phyloP scores from a whole-genome alignment of 768 basidiomycete genomes.

The Leccinum boreale region DNA sequence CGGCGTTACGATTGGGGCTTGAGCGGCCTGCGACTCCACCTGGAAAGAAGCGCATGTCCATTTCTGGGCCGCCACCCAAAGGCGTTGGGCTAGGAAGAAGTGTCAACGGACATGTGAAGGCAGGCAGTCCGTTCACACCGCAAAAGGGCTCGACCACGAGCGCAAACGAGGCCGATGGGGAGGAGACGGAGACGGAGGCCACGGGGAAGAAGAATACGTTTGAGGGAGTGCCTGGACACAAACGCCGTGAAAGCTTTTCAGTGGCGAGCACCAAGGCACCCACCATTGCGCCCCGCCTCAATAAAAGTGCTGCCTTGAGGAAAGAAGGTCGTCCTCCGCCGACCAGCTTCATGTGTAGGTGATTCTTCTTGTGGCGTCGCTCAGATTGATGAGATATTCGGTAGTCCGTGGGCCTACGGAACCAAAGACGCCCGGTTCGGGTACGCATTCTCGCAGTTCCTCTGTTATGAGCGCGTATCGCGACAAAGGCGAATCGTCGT shows the following conservation, averaged over 20 bases:
- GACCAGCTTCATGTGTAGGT: slow-evolving; percentile 69
- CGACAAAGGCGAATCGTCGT: slow-evolving; percentile 14
- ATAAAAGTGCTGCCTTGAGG: slow-evolving; percentile 42
- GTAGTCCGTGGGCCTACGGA: slow-evolving; percentile 47
- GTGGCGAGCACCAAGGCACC: slow-evolving; percentile 55
- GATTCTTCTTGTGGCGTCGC: too few species aligned
- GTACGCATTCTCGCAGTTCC: slow-evolving; percentile 38
- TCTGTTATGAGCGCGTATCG: slow-evolving; percentile 35
- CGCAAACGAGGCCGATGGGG: slow-evolving; percentile 29
- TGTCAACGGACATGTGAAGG: slow-evolving; percentile 5
- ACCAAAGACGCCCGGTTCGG: slow-evolving; percentile 40
- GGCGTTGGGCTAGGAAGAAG: background rate
- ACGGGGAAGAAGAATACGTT: slow-evolving; percentile 48
- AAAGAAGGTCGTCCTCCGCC: slow-evolving; percentile 52
- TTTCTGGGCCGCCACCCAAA: slow-evolving; percentile 19
- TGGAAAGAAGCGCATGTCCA: slow-evolving; percentile 37
- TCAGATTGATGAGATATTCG: slow-evolving; percentile 1
- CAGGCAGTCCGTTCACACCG: slow-evolving; percentile 7
- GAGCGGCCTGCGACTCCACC: slow-evolving; percentile 38
- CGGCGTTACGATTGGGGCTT: slow-evolving; percentile 62
- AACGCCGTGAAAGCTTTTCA: slow-evolving; percentile 68
- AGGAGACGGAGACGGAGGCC: slow-evolving; percentile 26
- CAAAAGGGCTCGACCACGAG: slow-evolving; percentile 13
- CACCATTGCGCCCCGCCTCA: slow-evolving; percentile 41
- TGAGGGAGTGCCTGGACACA: slow-evolving; percentile 83